These are phyloP conservation scores for Blastobotrys buckinghamii DNA, from an alignment of 1,139 yeast genomes.

Conservation along the genomic window DNA sequence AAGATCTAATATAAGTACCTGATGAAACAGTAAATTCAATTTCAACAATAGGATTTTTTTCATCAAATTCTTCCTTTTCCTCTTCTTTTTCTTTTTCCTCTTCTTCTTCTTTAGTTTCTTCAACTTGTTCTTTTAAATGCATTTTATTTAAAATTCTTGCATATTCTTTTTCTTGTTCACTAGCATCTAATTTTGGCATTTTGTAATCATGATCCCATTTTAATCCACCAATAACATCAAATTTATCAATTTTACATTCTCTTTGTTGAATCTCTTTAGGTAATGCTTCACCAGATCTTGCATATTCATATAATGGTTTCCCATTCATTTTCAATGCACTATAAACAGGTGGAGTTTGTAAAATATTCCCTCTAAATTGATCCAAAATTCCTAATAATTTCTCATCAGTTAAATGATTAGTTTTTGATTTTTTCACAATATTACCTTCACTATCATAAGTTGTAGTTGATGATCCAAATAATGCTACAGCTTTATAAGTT, in stretches of 20 bases:
- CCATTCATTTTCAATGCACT: slow-evolving; percentile 96
- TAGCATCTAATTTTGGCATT: slow-evolving; percentile 31
- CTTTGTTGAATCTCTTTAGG: slow-evolving; percentile 78
- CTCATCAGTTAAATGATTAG: slow-evolving; percentile 53
- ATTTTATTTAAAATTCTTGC: slow-evolving; percentile 34
- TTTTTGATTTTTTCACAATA: slow-evolving; percentile 52
- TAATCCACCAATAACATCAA: slow-evolving; percentile 49
- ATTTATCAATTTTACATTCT: slow-evolving; percentile 53
- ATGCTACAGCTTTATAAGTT: slow-evolving; percentile 75
- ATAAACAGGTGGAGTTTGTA: slow-evolving; percentile 92
- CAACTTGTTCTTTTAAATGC: slow-evolving; percentile 11
- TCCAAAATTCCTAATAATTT: slow-evolving; percentile 45
- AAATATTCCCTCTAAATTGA: slow-evolving; percentile 69
- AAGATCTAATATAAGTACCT: slow-evolving; percentile 90
- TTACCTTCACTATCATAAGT: slow-evolving; percentile 94
- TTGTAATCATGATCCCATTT: slow-evolving; percentile 51
- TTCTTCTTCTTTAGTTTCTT: slow-evolving; percentile 13
- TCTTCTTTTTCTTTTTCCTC: slow-evolving; percentile 13
- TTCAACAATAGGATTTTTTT: slow-evolving; percentile 53
- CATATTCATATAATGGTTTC: slow-evolving; percentile 89
- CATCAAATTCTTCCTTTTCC: slow-evolving; percentile 7
- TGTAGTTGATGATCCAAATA: slow-evolving; percentile 86
- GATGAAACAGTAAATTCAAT: slow-evolving; percentile 79
- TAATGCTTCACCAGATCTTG: slow-evolving; percentile 78
- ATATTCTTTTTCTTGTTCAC: slow-evolving; percentile 29